Evolutionary conservation across 2,329 filamentous ascomycete species (phyloP).

Genomic region (Emericellopsis cladophorae): DNA sequence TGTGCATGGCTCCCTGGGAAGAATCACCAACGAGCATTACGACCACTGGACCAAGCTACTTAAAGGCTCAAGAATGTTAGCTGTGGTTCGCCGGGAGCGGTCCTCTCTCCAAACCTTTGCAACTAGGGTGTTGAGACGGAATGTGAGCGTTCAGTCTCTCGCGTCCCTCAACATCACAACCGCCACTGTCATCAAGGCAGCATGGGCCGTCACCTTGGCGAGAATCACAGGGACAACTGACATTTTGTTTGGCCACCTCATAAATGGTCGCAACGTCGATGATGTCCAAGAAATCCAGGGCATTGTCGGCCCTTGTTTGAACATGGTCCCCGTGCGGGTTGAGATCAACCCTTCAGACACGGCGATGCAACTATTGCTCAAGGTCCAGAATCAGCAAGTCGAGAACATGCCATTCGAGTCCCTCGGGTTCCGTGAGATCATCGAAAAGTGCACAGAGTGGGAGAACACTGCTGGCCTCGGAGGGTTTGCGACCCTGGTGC

Average conservation of each 20-base stretch:
- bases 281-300: constrained; percentile 17
- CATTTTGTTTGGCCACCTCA: constrained; percentile 26
- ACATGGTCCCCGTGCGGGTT: constrained; percentile 26
- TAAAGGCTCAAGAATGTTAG: constrained; percentile 15
- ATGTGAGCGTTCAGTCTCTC: constrained; percentile 4
- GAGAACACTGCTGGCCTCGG: constrained; percentile 3
- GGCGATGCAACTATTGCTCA: constrained; percentile 21
- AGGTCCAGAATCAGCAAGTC: constrained; percentile 26
- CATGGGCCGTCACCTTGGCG: constrained; percentile 27
- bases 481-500: constrained; percentile 10
- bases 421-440: constrained; percentile 12
- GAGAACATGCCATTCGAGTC: constrained; percentile 11
- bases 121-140: constrained; percentile 1
- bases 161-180: constrained; percentile 8
- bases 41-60: constrained; percentile 30
- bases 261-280: constrained; percentile 22
- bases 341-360: constrained; percentile 13
- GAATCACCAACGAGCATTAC: constrained; percentile 8
- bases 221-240: constrained; percentile 20
- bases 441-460: constrained; percentile 11
- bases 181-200: constrained; percentile 30
- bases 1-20: constrained; percentile 1
- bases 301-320: constrained; percentile 26
- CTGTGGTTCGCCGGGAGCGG: constrained; percentile 7
- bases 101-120: background rate